Conservation (phyloP, 768 basidiomycete genomes). For the Lentinula sp. region DNA sequence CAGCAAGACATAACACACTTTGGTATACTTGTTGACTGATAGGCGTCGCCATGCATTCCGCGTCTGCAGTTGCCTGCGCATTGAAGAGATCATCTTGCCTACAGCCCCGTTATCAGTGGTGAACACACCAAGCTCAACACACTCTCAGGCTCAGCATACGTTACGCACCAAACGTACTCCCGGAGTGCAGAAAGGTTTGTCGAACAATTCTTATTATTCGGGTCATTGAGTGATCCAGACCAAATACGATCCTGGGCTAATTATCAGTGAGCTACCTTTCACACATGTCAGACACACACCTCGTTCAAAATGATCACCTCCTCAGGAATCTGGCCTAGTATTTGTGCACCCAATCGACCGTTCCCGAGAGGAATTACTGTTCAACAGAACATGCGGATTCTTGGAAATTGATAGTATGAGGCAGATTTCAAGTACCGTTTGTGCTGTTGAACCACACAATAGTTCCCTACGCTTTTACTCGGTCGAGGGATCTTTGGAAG, state of each 20-base stretch:
- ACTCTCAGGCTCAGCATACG: neutral
- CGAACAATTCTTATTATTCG: conserved; percentile 2
- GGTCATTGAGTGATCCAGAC: conserved; percentile 6
- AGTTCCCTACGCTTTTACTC: neutral
- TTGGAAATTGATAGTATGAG: no score
- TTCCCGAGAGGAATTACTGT: conserved; percentile 5
- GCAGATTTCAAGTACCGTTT: neutral
- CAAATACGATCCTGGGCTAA: neutral
- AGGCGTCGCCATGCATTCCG: conserved; percentile 4
- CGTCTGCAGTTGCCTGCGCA: neutral
- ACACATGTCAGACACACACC: neutral
- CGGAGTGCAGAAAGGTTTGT: neutral
- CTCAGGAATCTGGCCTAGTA: conserved; percentile 1
- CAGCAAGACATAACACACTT: neutral
- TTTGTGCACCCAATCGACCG: conserved; percentile 2
- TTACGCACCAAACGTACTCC: conserved; percentile 3
- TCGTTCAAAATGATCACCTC: conserved; percentile 4
- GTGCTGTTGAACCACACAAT: conserved; percentile 7
- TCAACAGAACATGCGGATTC: neutral
- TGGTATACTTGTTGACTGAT: conserved; percentile 5
- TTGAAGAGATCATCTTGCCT: conserved; percentile 3
- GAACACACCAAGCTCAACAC: neutral
- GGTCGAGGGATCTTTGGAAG: neutral
- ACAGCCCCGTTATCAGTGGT: neutral
- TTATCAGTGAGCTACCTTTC: neutral